phyloP scores from a whole-genome alignment of 805 yeast genomes.

The Maudiozyma serrabonitensis region DNA sequence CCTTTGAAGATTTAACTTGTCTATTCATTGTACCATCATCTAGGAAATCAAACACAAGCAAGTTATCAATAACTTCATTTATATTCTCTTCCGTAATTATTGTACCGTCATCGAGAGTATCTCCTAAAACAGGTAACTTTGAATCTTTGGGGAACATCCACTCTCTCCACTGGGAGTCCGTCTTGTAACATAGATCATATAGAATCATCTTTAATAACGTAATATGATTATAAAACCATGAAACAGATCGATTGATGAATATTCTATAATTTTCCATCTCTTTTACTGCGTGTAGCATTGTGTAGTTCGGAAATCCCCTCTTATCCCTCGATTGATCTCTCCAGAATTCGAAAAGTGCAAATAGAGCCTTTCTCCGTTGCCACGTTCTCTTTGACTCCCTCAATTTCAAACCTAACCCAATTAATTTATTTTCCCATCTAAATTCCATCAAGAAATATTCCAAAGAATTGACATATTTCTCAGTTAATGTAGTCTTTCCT shows the following conservation, averaged over 20 bases:
- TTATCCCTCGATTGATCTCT: conserved; percentile 29
- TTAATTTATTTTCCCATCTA: conserved; percentile 29
- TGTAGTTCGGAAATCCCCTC: conserved; percentile 21
- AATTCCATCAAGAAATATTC: conserved; percentile 31
- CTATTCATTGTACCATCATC: conserved; percentile 24
- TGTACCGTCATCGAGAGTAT: conserved; percentile 4
- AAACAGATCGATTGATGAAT: conserved; percentile 28
- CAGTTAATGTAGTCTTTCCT: conserved; percentile 24
- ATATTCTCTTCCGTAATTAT: conserved; percentile 17
- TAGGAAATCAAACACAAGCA: conserved; percentile 22
- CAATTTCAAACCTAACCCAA: conserved; percentile 24
- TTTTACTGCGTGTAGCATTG: conserved; percentile 28
- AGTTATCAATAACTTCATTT: conserved; percentile 21
- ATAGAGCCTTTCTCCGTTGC: conserved; percentile 30
- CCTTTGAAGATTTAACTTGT: conserved; percentile 20
- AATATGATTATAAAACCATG: conserved; percentile 31
- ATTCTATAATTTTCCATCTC: conserved; percentile 31
- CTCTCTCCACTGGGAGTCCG: conserved; percentile 29
- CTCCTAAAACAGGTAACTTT: conserved; percentile 21
- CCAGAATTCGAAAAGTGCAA: conserved; percentile 30
- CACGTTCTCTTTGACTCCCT: conserved; percentile 30
- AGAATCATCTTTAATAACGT: conserved; percentile 28
- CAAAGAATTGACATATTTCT: conserved; percentile 27
- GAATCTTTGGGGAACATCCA: conserved; percentile 28
- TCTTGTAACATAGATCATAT: conserved; percentile 28